Conservation (phyloP, 345 rosid species). For the Brassica incana region DNA sequence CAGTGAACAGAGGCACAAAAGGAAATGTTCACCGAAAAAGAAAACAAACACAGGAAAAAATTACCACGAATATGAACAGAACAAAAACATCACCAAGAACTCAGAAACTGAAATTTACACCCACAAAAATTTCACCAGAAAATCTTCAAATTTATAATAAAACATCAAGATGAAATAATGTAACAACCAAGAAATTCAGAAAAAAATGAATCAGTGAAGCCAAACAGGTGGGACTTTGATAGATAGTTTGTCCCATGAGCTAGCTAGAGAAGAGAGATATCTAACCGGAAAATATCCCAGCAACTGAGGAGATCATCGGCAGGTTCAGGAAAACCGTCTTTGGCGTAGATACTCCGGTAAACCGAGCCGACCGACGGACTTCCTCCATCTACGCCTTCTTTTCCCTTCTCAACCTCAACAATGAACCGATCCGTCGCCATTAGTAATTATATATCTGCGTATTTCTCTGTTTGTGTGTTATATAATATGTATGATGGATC, state of each 20-base stretch:
- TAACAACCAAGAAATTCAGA: not conserved
- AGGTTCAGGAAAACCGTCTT: slow-evolving; percentile 82
- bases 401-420: slow-evolving; percentile 75
- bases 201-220: not conserved
- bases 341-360: slow-evolving; percentile 80
- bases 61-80: not conserved
- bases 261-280: not conserved
- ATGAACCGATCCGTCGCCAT: slow-evolving; percentile 40
- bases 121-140: not conserved
- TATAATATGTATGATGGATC: not conserved
- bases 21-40: not conserved
- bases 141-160: not conserved
- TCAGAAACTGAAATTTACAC: not conserved
- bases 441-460: slow-evolving; percentile 15
- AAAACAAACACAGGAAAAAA: not conserved
- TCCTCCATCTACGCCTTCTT: slow-evolving; percentile 50
- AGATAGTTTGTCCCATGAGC: not conserved
- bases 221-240: not conserved
- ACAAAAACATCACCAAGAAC: not conserved
- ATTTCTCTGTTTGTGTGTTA: not conserved
- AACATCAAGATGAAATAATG: not conserved
- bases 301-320: slow-evolving; percentile 66
- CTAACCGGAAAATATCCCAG: slow-evolving; percentile 97
- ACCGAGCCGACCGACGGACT: slow-evolving; percentile 80
- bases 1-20: not conserved